Base-by-base conservation (phyloP, 257 asterid species). In the Jasminum sambac region DNA sequence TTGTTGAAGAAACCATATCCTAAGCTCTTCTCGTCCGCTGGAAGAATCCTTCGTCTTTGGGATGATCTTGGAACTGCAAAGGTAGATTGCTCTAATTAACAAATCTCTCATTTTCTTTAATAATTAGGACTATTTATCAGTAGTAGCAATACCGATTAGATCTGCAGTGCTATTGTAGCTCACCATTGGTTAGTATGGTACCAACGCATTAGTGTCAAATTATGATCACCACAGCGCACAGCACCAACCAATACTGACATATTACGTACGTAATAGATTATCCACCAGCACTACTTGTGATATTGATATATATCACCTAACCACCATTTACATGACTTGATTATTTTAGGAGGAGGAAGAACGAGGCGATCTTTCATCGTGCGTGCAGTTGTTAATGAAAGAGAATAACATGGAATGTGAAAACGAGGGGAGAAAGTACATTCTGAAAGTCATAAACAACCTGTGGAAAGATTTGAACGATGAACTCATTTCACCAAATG, bases 1-100 rank as follows among this genome's bases (percentile, higher is more conserved):
- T 52, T 88, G 67, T 37, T 64, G 65, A 66, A 72, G 26, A 84
- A 84, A 44, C 91, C 95, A 41, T 86, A 84, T 52, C 90, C 90
- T 37, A 84, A 77, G 68, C 76, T 84, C 39, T 88, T 88, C 78
- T 88, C 91, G 5, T 42, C 77, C 19, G 87, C 91, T 0, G 95
- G 95, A 10, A 85, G 84, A 59, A 82, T 88, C 75, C 88, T 88
- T 65, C 91, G 95, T 23, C 90, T 88, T 7, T 86, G 92, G 91
- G 91, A 88, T 26, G 92, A 86, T 80, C 82, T 86, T 5, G 92
- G 95, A 68, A 86, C 91, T 3, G 80, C 90, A 3, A 86, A 88
- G 89, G 95, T 85, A 81, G 6, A 19, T 52, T n/a, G 21, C 19
- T 34, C 24, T 0, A n/a, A n/a, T n/a, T n/a, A 30, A 30, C 36